These are phyloP conservation scores for Aspergillus haitiensis DNA, from an alignment of 495 filamentous ascomycete genomes.

Conservation along the genomic window DNA sequence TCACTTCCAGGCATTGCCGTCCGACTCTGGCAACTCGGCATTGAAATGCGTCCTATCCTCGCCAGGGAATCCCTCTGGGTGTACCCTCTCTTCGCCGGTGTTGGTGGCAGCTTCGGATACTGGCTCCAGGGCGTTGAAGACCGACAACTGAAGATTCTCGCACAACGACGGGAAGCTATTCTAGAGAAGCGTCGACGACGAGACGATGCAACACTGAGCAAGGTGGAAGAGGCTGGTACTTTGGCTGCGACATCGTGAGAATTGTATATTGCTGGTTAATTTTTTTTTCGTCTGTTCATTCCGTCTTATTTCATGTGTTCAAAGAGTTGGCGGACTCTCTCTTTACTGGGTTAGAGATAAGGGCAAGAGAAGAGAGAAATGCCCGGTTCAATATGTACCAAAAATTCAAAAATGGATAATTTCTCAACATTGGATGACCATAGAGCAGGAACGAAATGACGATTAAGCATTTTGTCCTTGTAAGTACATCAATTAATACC, in stretches of 20 bases:
- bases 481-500: too few relatives aligned
- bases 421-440: conserved; percentile 8
- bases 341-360: conserved; percentile 4
- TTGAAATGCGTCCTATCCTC: conserved; percentile 96
- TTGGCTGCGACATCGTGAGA: conserved; percentile 43
- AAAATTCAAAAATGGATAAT: conserved; percentile 38
- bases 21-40: conserved; percentile 92
- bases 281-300: conserved; percentile 27
- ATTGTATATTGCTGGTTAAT: conserved; percentile 31
- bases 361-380: conserved; percentile 3
- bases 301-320: conserved; percentile 12
- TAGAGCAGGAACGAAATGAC: neutral
- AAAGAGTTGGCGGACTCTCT: conserved; percentile 4
- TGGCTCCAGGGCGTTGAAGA: conserved; percentile 87
- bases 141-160: conserved; percentile 70
- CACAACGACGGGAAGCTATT: conserved; percentile 70
- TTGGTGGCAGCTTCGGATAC: conserved; percentile 92
- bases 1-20: conserved; percentile 70
- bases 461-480: too few relatives aligned
- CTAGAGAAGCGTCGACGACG: conserved; percentile 85
- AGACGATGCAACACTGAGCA: conserved; percentile 57
- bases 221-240: conserved; percentile 39
- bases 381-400: conserved; percentile 31
- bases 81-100: conserved; percentile 84
- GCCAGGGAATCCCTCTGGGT: conserved; percentile 73